These are phyloP conservation scores for Dioscorea alata DNA, from an alignment of 106 monocot genomes.

Conservation along the genomic window DNA sequence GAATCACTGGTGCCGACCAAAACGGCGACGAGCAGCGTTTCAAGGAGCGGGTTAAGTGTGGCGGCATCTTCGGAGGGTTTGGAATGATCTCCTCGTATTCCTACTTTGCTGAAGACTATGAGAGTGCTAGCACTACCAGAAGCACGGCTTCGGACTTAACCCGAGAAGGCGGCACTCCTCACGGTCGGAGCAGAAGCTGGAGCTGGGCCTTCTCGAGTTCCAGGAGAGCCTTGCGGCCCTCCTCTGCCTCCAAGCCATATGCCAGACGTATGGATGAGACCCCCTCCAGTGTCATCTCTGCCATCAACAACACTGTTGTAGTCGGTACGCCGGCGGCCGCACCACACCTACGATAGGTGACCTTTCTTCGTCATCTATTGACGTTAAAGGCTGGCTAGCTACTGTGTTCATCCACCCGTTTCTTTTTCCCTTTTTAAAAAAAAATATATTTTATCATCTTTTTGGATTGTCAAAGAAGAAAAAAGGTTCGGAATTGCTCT, in stretches of 20 bases:
- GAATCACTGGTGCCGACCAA: neutral
- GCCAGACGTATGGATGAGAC: neutral
- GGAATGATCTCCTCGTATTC: constrained; percentile 36
- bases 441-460: too few relatives aligned
- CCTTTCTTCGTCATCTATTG: neutral
- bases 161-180: constrained; percentile 4
- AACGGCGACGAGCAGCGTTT: constrained; percentile 14
- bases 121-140: neutral
- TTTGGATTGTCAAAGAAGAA: too few relatives aligned
- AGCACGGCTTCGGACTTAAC: neutral
- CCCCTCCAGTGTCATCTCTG: neutral
- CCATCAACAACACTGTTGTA: neutral
- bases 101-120: constrained; percentile 17
- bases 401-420: too few relatives aligned
- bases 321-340: neutral
- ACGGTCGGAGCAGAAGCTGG: constrained; percentile 41
- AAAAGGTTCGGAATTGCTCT: too few relatives aligned
- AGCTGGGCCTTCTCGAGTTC: constrained; percentile 72
- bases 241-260: constrained; percentile 13
- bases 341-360: neutral
- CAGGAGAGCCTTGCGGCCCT: constrained; percentile 55
- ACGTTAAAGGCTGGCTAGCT: too few relatives aligned
- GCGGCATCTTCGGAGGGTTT: constrained; percentile 53
- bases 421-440: too few relatives aligned
- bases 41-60: constrained; percentile 53